These are phyloP conservation scores for Torulaspora indica DNA, from an alignment of 805 yeast genomes.

Conservation along the genomic window DNA sequence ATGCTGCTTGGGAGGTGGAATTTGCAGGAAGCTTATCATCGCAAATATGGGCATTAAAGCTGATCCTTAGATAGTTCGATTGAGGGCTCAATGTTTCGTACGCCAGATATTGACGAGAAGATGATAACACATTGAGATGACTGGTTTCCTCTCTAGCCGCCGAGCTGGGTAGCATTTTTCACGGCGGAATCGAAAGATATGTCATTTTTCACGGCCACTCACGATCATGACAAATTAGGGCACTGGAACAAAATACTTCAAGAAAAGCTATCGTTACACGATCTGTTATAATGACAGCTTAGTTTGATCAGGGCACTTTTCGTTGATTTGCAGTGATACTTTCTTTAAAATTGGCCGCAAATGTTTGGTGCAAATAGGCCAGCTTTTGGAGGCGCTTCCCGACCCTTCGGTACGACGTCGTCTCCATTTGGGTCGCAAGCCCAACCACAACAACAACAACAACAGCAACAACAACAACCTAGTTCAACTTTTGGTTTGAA, in stretches of 20 bases:
- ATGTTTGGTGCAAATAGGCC: conserved; percentile 24
- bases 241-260: not conserved
- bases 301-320: not conserved
- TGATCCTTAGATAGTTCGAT: too few relatives aligned
- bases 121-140: too few relatives aligned
- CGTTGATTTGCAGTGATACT: conserved; percentile 3
- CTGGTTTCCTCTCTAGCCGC: too few relatives aligned
- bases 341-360: not conserved
- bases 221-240: not conserved
- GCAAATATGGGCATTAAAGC: too few relatives aligned
- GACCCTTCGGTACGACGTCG: conserved; percentile 21
- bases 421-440: conserved; percentile 25
- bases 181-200: not conserved
- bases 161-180: not conserved
- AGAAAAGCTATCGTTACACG: not conserved
- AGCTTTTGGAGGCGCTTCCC: conserved; percentile 22
- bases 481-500: conserved; percentile 35
- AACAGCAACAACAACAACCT: conserved; percentile 20
- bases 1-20: too few relatives aligned
- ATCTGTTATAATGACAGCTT: not conserved
- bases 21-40: too few relatives aligned
- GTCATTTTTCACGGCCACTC: not conserved
- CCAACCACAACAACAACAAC: conserved; percentile 13
- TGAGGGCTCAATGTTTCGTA: too few relatives aligned
- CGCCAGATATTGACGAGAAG: too few relatives aligned